Evolutionary conservation across 1,284 basidiomycete genomes (phyloP).

Genomic region (Xerocomus minutiporus): DNA sequence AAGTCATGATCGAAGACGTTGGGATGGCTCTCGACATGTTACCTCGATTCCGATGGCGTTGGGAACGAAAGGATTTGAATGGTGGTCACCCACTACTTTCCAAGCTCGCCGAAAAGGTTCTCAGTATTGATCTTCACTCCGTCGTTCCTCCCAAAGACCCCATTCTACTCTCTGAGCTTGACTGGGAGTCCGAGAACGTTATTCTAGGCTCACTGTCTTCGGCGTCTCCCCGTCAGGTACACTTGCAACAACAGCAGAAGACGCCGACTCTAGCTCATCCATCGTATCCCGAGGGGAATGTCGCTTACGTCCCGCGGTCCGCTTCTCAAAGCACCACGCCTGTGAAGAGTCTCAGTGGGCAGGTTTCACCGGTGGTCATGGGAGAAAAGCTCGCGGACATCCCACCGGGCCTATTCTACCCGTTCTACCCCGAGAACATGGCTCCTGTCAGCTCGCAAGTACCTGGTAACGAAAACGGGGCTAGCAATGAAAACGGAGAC

Average conservation of each 20-base stretch:
- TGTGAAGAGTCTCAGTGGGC: slow-evolving; percentile 23
- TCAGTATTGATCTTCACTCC: slow-evolving; percentile 60
- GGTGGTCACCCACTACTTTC: slow-evolving; percentile 77
- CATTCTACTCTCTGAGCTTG: slow-evolving; percentile 59
- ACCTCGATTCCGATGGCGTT: slow-evolving; percentile 79
- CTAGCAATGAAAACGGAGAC: slow-evolving; percentile 32
- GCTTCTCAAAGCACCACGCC: slow-evolving; percentile 32
- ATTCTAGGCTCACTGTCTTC: slow-evolving; percentile 31
- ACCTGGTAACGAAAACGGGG: slow-evolving; percentile 22
- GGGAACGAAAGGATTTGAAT: slow-evolving; percentile 74
- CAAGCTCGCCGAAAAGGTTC: slow-evolving; percentile 70
- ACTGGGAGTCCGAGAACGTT: slow-evolving; percentile 57
- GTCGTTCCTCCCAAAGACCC: slow-evolving; percentile 55
- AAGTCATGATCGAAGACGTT: slow-evolving; percentile 70
- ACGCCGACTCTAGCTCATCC: slow-evolving; percentile 42
- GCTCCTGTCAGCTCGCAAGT: slow-evolving; percentile 14
- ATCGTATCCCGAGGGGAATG: slow-evolving; percentile 18
- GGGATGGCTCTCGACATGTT: slow-evolving; percentile 81
- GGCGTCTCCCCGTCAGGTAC: slow-evolving; percentile 27
- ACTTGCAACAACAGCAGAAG: slow-evolving; percentile 30
- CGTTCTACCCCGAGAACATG: slow-evolving; percentile 62
- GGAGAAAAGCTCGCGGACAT: slow-evolving; percentile 54
- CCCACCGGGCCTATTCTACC: slow-evolving; percentile 65
- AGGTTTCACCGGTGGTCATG: slow-evolving; percentile 20
- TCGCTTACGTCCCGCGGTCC: slow-evolving; percentile 36